phyloP scores from a whole-genome alignment of 495 filamentous ascomycete species.

The Talaromyces trachyspermus region DNA sequence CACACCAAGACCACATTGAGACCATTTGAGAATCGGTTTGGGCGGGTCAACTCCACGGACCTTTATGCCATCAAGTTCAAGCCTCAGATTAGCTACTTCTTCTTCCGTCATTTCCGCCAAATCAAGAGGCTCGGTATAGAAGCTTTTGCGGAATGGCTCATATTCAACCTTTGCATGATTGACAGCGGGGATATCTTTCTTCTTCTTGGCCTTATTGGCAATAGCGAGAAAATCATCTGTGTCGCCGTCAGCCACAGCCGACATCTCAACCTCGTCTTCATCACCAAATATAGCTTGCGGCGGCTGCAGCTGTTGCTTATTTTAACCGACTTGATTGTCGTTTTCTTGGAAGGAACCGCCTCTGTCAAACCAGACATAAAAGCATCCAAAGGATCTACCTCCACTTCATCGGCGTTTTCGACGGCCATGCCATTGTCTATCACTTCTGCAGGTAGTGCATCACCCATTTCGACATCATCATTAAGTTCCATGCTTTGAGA shows the following conservation, averaged over 20 bases:
- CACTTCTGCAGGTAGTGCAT: slow-evolving; percentile 38
- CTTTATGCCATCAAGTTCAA: slow-evolving; percentile 93
- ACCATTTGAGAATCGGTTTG: slow-evolving; percentile 93
- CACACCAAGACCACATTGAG: slow-evolving; percentile 81
- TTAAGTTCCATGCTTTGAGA: slow-evolving; percentile 15
- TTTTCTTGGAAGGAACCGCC: slow-evolving; percentile 35
- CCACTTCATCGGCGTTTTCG: slow-evolving; percentile 52
- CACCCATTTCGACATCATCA: slow-evolving; percentile 34
- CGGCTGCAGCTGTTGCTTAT: slow-evolving; percentile 48
- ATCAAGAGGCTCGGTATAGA: slow-evolving; percentile 87
- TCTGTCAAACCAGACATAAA: slow-evolving; percentile 84
- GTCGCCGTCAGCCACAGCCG: slow-evolving; percentile 60
- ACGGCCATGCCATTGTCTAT: slow-evolving; percentile 23
- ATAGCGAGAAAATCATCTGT: slow-evolving; percentile 82
- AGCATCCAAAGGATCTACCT: slow-evolving; percentile 87
- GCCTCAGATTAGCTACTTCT: slow-evolving; percentile 70
- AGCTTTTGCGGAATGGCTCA: slow-evolving; percentile 81
- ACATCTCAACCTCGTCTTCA: slow-evolving; percentile 70
- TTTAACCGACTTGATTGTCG: slow-evolving; percentile 36
- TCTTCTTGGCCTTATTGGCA: slow-evolving; percentile 81
- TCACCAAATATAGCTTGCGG: slow-evolving; percentile 82
- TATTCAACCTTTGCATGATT: slow-evolving; percentile 82
- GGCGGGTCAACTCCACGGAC: slow-evolving; percentile 78
- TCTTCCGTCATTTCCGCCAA: slow-evolving; percentile 77
- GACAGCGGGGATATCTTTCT: slow-evolving; percentile 84